A percentile compares a stretch with the other conserved stretches of the same genome.
Conservation (phyloP, 306 rosid genomes). For the Senna siamea region DNA sequence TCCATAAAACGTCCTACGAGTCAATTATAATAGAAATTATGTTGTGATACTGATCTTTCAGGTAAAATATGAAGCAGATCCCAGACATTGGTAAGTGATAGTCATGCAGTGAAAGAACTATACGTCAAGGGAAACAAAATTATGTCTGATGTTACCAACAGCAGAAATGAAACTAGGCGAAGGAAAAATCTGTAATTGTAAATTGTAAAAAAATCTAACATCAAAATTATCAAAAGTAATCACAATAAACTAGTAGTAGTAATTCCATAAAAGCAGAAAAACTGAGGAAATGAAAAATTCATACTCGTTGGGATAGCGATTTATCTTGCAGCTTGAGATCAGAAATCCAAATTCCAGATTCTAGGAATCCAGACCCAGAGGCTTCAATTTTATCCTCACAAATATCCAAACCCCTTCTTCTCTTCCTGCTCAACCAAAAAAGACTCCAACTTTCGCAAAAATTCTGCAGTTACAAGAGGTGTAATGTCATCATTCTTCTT, state of each 20-base stretch:
- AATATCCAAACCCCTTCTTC: too few species aligned
- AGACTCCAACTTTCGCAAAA: too few species aligned
- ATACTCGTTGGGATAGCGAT: neutral
- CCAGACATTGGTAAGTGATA: neutral
- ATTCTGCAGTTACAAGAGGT: too few species aligned
- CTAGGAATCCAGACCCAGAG: too few species aligned
- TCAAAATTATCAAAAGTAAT: neutral
- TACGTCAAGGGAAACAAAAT: neutral
- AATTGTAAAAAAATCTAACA: neutral
- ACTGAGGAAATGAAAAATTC: neutral
- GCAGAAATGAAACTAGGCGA: neutral
- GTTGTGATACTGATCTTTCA: neutral
- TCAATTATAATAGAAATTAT: too few species aligned
- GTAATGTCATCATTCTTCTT: neutral
- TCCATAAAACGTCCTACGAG: too few species aligned
- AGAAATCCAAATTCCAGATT: neutral
- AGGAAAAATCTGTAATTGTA: conserved; percentile 4
- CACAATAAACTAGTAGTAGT: neutral
- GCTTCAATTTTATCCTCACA: too few species aligned
- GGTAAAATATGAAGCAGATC: neutral
- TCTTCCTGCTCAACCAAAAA: too few species aligned
- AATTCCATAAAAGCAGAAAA: neutral
- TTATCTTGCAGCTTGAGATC: neutral
- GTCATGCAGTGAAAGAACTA: neutral
- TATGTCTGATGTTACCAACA: neutral